Evolutionary conservation across 1,139 yeast species (phyloP).

Genomic region (Debaryomycetaceae sp.): DNA sequence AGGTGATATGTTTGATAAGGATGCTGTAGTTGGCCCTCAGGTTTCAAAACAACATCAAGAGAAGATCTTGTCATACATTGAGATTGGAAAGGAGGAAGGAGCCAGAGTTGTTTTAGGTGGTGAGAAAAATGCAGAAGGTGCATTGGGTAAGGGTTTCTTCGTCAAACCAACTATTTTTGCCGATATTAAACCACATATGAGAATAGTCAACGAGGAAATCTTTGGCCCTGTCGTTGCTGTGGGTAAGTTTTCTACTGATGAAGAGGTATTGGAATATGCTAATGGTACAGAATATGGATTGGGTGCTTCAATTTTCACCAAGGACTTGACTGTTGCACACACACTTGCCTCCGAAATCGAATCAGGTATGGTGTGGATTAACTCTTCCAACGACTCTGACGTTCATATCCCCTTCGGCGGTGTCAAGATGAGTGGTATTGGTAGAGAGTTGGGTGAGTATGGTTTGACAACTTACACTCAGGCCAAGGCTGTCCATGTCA

Average conservation of each 20-base stretch:
- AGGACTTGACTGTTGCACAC: slow-evolving; percentile 45
- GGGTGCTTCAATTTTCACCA: slow-evolving; percentile 79
- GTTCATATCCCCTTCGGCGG: slow-evolving; percentile 77
- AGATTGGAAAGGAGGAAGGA: slow-evolving; percentile 55
- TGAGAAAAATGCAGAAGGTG: slow-evolving; percentile 36
- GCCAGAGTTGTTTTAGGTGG: slow-evolving; percentile 51
- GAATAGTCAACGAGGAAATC: slow-evolving; percentile 55
- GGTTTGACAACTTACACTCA: slow-evolving; percentile 77
- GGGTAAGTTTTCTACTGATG: slow-evolving; percentile 51
- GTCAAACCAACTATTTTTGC: slow-evolving; percentile 55
- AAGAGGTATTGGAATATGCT: slow-evolving; percentile 49
- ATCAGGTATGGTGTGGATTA: slow-evolving; percentile 59
- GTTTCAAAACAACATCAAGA: slow-evolving; percentile 68
- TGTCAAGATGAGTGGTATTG: slow-evolving; percentile 77
- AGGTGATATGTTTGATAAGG: slow-evolving; percentile 56
- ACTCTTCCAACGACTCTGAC: slow-evolving; percentile 75
- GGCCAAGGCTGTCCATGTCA: slow-evolving; percentile 75
- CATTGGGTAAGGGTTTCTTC: slow-evolving; percentile 43
- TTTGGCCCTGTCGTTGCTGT: slow-evolving; percentile 60
- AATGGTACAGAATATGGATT: slow-evolving; percentile 55
- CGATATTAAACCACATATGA: slow-evolving; percentile 50
- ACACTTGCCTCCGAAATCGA: slow-evolving; percentile 41
- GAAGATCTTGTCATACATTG: slow-evolving; percentile 50
- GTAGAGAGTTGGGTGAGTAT: slow-evolving; percentile 83
- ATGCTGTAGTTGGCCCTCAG: slow-evolving; percentile 74